A percentile compares a stretch with the other conserved stretches of the same genome.
Conservation (phyloP, 116 monocot species). For the Papilionanthe hybrid region DNA sequence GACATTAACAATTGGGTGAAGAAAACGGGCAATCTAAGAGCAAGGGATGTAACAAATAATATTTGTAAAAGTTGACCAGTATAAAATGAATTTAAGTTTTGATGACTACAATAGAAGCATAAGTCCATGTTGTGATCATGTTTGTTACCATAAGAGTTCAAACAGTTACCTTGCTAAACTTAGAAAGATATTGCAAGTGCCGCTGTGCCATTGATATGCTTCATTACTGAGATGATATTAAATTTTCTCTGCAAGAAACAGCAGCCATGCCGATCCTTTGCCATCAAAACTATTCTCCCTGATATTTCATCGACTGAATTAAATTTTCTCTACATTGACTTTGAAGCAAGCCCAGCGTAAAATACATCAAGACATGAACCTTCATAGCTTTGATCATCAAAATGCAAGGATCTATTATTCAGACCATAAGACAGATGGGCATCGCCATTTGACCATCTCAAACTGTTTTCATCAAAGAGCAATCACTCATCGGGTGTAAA, state of each 20-base stretch:
- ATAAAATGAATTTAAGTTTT: too few relatives aligned
- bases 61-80: too few relatives aligned
- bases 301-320: constrained; percentile 33
- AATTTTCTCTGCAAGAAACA: constrained; percentile 52
- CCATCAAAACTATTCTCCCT: constrained; percentile 31
- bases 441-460: constrained; percentile 9
- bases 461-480: constrained; percentile 6
- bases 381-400: background rate
- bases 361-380: constrained; percentile 12
- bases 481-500: constrained; percentile 1
- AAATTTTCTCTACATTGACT: constrained; percentile 6
- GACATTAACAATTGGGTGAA: too few relatives aligned
- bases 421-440: background rate
- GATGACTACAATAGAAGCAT: too few relatives aligned
- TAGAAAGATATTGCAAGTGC: constrained; percentile 30
- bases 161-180: constrained; percentile 24
- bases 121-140: background rate
- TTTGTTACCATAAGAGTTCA: background rate
- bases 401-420: constrained; percentile 10
- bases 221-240: constrained; percentile 28
- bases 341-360: background rate
- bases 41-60: too few relatives aligned
- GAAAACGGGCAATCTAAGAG: too few relatives aligned
- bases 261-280: constrained; percentile 60
- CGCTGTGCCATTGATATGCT: constrained; percentile 37